These are phyloP conservation scores for Waltiozyma sp. DNA, from an alignment of 1,139 yeast species.

Conservation along the genomic window DNA sequence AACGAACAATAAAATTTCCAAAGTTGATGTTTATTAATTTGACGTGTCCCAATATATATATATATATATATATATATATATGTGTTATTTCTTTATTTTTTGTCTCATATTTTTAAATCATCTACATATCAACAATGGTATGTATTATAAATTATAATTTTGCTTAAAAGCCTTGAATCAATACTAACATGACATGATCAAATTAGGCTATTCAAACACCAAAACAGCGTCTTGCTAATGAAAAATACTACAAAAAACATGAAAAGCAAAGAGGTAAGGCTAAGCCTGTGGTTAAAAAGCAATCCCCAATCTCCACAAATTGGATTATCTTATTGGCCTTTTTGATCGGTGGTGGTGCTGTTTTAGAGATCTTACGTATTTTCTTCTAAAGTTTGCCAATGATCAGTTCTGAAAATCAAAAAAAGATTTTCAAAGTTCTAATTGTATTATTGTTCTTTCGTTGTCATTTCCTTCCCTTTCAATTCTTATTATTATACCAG, in stretches of 20 bases:
- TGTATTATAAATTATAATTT: not conserved
- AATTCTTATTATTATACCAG: too few species aligned
- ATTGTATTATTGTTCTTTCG: too few species aligned
- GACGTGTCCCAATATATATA: too few species aligned
- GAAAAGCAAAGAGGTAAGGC: conserved; percentile 57
- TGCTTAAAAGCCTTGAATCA: too few species aligned
- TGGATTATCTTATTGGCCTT: conserved; percentile 59
- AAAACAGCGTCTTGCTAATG: conserved; percentile 75
- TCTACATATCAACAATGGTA: not conserved
- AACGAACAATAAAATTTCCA: not conserved
- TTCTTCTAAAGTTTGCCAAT: conserved; percentile 27
- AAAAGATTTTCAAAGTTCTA: too few species aligned
- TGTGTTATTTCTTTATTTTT: too few species aligned
- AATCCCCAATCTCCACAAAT: conserved; percentile 39
- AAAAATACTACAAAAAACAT: conserved; percentile 64
- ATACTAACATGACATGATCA: not conserved
- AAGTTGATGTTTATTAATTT: too few species aligned
- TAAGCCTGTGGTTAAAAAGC: conserved; percentile 36
- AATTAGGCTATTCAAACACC: conserved; percentile 52
- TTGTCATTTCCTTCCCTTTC: too few species aligned
- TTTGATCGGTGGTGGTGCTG: conserved; percentile 74
- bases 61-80: too few species aligned
- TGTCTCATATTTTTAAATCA: too few species aligned
- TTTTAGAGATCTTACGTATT: conserved; percentile 53
- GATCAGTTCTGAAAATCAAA: too few species aligned